Percentiles rank a stretch among this genome's conserved stretches.
These are phyloP conservation scores for Mollisia scopiformis DNA, from an alignment of 2,329 filamentous ascomycete genomes.

Conservation along the genomic window DNA sequence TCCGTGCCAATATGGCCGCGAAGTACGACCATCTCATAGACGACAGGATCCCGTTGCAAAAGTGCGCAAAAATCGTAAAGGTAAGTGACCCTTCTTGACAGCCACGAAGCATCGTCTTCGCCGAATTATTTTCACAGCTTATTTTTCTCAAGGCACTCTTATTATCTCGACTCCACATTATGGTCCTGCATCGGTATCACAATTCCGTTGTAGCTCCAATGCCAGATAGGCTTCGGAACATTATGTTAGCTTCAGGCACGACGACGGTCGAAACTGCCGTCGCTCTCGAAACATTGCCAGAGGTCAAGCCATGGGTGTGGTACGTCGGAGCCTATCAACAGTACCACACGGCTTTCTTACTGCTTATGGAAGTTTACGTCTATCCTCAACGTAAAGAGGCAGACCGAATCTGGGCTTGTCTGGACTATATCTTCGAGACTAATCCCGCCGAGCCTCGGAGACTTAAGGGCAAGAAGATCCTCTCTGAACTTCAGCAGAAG, in stretches of 20 bases:
- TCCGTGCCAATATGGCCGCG: constrained; percentile 64
- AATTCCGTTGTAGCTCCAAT: constrained; percentile 42
- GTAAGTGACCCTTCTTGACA: background rate
- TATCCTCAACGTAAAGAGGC: constrained; percentile 50
- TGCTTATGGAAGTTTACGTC: constrained; percentile 68
- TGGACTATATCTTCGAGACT: constrained; percentile 70
- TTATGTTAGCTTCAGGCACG: constrained; percentile 65
- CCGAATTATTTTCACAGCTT: background rate
- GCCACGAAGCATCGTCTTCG: background rate
- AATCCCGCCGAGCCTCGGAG: constrained; percentile 53
- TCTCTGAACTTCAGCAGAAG: constrained; percentile 64
- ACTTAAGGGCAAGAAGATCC: constrained; percentile 62
- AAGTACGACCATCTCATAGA: constrained; percentile 68
- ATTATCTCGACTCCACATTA: constrained; percentile 64
- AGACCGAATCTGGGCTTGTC: constrained; percentile 47
- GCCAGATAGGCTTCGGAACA: constrained; percentile 64
- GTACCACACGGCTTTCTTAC: constrained; percentile 70
- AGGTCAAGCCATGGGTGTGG: constrained; percentile 66
- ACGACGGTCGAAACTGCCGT: constrained; percentile 57
- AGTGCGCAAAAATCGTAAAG: constrained; percentile 65
- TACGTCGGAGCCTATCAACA: constrained; percentile 73
- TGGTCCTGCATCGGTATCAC: constrained; percentile 71
- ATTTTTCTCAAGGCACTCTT: constrained; percentile 50
- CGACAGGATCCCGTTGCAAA: constrained; percentile 61
- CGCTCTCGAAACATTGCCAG: constrained; percentile 53